Conservation (phyloP, 768 basidiomycete species). For the Candolleomyces eurysporus region DNA sequence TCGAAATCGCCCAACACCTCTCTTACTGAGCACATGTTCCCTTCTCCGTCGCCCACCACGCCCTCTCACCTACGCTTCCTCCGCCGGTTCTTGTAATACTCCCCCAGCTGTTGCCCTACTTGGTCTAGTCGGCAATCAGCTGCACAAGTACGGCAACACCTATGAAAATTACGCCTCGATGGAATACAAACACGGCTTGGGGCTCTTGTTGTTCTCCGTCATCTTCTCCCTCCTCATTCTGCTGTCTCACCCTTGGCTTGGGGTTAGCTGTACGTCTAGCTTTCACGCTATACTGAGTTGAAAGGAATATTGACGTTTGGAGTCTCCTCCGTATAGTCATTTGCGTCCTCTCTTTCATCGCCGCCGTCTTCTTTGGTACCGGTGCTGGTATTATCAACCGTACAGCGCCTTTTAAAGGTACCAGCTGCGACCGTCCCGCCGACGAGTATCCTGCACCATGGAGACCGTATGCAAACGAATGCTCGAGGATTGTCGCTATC, state of each 20-base stretch:
- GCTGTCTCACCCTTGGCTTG: slow-evolving; percentile 23
- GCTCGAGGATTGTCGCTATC: slow-evolving; percentile 24
- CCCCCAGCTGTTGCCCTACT: slow-evolving; percentile 23
- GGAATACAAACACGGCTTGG: slow-evolving; percentile 28
- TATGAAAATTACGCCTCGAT: slow-evolving; percentile 24
- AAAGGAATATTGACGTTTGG: neutral
- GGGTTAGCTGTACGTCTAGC: slow-evolving; percentile 21
- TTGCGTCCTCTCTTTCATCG: slow-evolving; percentile 22
- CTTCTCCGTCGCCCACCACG: neutral
- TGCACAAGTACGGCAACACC: slow-evolving; percentile 27
- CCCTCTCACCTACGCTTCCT: neutral
- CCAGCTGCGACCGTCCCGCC: slow-evolving; percentile 16
- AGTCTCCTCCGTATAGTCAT: slow-evolving; percentile 17
- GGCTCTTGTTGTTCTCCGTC: slow-evolving; percentile 24
- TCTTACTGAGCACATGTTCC: neutral
- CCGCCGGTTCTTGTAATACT: neutral
- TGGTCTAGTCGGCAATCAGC: slow-evolving; percentile 27
- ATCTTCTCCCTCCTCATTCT: slow-evolving; percentile 23
- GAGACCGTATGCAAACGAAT: slow-evolving; percentile 23
- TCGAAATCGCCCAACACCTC: neutral
- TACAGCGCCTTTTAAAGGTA: slow-evolving; percentile 24
- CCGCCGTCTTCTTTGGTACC: slow-evolving; percentile 31
- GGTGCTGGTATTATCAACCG: slow-evolving; percentile 29
- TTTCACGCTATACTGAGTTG: neutral
- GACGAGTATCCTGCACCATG: slow-evolving; percentile 21